These are phyloP conservation scores for Coniosporium tulheliwenetii DNA, from an alignment of 2,329 filamentous ascomycete genomes.

Conservation along the genomic window DNA sequence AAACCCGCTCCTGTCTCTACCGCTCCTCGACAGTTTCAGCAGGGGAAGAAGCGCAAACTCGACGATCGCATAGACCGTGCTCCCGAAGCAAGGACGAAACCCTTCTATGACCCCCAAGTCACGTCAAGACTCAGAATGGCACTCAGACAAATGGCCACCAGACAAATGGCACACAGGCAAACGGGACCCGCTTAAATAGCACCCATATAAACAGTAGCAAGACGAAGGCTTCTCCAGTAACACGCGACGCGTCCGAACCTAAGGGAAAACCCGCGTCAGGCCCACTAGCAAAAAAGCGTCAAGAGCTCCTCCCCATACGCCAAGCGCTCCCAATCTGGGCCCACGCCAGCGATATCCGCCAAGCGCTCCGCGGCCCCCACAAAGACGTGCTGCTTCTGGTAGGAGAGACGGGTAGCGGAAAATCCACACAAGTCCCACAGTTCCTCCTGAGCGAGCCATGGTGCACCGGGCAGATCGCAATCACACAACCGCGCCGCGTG, in stretches of 20 bases:
- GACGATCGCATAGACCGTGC: not conserved
- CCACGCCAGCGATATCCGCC: conserved; percentile 53
- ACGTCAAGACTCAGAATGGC: not conserved
- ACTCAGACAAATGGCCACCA: not conserved
- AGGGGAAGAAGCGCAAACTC: not conserved
- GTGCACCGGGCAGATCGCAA: conserved; percentile 76
- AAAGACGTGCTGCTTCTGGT: conserved; percentile 70
- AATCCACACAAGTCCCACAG: conserved; percentile 91
- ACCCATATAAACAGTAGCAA: not conserved
- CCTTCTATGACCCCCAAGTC: not conserved
- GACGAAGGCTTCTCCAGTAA: not conserved
- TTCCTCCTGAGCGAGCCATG: conserved; percentile 68
- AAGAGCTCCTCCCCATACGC: conserved; percentile 34
- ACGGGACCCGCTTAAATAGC: not conserved
- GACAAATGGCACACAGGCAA: not conserved
- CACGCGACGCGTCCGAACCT: not conserved
- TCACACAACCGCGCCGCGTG: conserved; percentile 86
- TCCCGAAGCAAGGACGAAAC: not conserved
- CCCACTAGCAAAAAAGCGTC: conserved; percentile 26
- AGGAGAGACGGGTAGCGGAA: conserved; percentile 91
- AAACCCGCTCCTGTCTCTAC: too few relatives aligned
- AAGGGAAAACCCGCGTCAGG: not conserved
- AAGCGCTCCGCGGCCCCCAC: conserved; percentile 35
- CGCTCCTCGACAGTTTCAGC: too few relatives aligned
- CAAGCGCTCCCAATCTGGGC: conserved; percentile 68